Evolutionary conservation across 2,329 filamentous ascomycete species (phyloP).

Genomic region (Colletotrichum cuscutae): DNA sequence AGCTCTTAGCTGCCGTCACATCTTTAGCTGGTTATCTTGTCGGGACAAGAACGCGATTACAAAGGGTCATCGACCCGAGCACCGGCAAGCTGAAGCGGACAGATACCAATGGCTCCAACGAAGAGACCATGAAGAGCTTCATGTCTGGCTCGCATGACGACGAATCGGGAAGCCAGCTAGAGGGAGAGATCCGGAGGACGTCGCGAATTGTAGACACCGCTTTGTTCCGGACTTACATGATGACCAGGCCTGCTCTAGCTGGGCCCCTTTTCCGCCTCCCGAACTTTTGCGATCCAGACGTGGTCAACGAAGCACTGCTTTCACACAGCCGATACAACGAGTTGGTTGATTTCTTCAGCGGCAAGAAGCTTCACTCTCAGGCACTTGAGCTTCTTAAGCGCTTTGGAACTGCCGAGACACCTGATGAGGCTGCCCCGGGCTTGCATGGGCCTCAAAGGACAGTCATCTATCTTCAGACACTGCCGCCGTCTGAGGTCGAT

Average conservation of each 20-base stretch:
- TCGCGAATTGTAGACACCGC: conserved; percentile 93
- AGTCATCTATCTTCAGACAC: conserved; percentile 87
- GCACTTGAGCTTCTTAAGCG: conserved; percentile 84
- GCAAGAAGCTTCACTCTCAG: conserved; percentile 90
- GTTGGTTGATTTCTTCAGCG: conserved; percentile 96
- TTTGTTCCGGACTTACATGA: conserved; percentile 95
- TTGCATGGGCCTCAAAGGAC: conserved; percentile 87
- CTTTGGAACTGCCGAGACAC: conserved; percentile 74
- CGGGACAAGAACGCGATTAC: conserved; percentile 77
- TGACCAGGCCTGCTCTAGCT: conserved; percentile 84
- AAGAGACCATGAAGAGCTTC: conserved; percentile 66
- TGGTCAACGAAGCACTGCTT: conserved; percentile 92
- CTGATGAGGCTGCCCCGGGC: conserved; percentile 60
- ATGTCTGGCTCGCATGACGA: conserved; percentile 56
- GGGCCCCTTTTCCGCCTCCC: conserved; percentile 92
- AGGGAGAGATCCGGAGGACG: conserved; percentile 77
- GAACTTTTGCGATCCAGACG: conserved; percentile 96
- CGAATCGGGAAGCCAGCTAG: conserved; percentile 70
- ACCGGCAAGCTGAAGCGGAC: conserved; percentile 69
- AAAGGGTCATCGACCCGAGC: conserved; percentile 69
- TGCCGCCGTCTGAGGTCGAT: conserved; percentile 89
- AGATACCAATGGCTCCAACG: conserved; percentile 54
- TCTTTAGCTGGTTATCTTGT: conserved; percentile 90
- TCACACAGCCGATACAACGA: conserved; percentile 91
- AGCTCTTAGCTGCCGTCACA: conserved; percentile 82